Percentiles rank a stretch among this genome's conserved stretches.
Evolutionary conservation across 768 basidiomycete genomes (phyloP).

Genomic region (Lenzites betulinus): DNA sequence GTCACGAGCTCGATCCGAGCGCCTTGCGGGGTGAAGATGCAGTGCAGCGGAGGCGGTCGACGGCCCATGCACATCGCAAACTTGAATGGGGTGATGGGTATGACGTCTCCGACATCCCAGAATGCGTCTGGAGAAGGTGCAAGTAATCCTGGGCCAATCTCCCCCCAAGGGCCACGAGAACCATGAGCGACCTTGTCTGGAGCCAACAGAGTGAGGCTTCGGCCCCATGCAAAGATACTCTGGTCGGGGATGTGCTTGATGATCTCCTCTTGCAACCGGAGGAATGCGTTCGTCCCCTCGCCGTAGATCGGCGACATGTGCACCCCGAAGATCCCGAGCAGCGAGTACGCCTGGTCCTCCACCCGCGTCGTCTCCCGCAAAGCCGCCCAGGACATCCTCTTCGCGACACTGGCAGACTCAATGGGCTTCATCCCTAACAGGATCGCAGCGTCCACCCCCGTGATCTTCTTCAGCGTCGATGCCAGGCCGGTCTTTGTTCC

Average conservation of each 20-base stretch:
- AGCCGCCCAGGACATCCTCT: conserved; percentile 6
- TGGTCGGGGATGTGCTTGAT: conserved; percentile 9
- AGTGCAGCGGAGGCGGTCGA: neutral
- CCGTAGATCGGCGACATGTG: conserved; percentile 9
- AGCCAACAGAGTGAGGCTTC: neutral
- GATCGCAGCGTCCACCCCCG: too few species aligned
- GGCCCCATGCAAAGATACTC: conserved; percentile 12
- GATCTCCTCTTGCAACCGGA: conserved; percentile 11
- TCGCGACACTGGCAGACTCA: neutral
- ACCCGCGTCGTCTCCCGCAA: neutral
- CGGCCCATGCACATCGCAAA: neutral
- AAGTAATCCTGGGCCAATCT: too few species aligned
- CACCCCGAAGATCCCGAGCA: conserved; percentile 9
- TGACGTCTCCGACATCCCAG: neutral
- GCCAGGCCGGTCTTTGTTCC: too few species aligned
- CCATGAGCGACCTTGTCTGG: neutral
- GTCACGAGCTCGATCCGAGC: neutral
- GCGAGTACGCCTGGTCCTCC: conserved; percentile 11
- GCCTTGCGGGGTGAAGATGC: neutral
- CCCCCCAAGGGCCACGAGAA: too few species aligned
- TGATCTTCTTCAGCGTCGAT: too few species aligned
- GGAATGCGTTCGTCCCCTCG: conserved; percentile 1
- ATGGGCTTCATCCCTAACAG: neutral
- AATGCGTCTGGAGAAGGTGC: neutral
- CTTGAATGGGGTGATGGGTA: neutral